These are phyloP conservation scores for Scenedesmus sp. DNA, from an alignment of 163 green algal genomes.

Conservation along the genomic window DNA sequence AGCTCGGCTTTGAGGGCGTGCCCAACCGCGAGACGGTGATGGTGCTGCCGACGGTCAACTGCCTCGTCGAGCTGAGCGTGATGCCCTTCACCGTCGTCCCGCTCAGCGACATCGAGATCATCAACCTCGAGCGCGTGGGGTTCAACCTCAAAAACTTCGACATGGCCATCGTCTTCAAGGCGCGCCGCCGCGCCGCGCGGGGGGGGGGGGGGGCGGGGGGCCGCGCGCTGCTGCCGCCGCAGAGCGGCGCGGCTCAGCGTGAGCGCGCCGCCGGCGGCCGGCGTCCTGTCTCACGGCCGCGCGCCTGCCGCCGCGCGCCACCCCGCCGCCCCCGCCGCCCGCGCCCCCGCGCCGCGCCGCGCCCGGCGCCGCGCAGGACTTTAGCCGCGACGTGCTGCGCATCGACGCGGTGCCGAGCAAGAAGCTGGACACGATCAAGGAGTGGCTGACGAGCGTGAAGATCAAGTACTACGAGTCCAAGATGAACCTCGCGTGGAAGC, in stretches of 20 bases:
- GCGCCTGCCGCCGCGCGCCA: too few relatives aligned
- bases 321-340: too few relatives aligned
- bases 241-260: too few relatives aligned
- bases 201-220: not conserved
- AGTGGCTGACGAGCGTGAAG: conserved; percentile 93
- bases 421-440: conserved; percentile 95
- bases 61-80: conserved; percentile 96
- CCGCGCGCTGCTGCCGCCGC: too few relatives aligned
- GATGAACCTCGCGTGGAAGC: conserved; percentile 99
- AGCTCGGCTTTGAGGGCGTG: conserved; percentile 96
- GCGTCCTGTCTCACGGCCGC: too few relatives aligned
- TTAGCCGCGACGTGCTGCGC: conserved; percentile 83
- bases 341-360: not conserved
- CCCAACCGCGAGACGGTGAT: conserved; percentile 82
- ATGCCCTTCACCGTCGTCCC: conserved; percentile 92
- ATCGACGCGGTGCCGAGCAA: conserved; percentile 93
- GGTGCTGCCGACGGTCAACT: conserved; percentile 97
- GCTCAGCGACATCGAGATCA: conserved; percentile 83
- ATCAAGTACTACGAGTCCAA: conserved; percentile 99
- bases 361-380: conserved; percentile 57
- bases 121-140: conserved; percentile 98
- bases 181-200: conserved; percentile 3
- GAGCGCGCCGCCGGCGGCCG: too few relatives aligned
- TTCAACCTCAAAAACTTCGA: conserved; percentile 99
- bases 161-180: conserved; percentile 99